These are phyloP conservation scores for Cryptomeria japonica DNA, from an alignment of 75 land plant genomes.

Conservation along the genomic window DNA sequence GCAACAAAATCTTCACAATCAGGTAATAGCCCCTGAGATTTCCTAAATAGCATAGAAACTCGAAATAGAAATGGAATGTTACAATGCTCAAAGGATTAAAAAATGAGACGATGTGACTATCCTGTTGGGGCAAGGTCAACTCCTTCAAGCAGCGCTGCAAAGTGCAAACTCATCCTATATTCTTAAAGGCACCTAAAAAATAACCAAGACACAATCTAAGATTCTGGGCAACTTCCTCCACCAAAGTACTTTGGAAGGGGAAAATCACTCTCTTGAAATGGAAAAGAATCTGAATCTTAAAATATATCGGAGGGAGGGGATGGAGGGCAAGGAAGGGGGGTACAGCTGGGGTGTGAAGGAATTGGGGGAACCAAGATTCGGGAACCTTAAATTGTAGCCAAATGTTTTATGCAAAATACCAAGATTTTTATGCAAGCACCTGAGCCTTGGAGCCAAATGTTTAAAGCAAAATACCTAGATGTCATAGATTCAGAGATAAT, in stretches of 20 bases:
- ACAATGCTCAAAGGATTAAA: not conserved
- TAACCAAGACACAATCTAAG: not conserved
- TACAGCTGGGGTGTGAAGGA: not conserved
- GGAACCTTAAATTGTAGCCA: not conserved
- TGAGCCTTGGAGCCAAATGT: not conserved
- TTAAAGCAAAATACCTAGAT: not conserved
- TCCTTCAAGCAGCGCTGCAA: not conserved
- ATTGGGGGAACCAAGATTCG: not conserved
- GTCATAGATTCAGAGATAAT: not conserved
- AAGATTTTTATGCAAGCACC: not conserved
- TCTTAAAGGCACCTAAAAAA: not conserved
- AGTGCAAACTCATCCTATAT: not conserved
- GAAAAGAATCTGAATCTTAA: not conserved
- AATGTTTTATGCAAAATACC: no score
- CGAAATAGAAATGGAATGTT: not conserved
- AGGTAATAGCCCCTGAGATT: not conserved
- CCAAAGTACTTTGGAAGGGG: not conserved
- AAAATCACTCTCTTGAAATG: not conserved
- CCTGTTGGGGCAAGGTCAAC: not conserved
- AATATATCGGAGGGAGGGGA: not conserved
- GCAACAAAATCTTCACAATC: not conserved
- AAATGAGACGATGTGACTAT: not conserved
- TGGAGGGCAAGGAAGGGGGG: not conserved
- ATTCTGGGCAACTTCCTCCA: not conserved
- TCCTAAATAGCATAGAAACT: not conserved